Base-by-base conservation (phyloP, 257 asterid species). In the Phtheirospermum japonicum region DNA sequence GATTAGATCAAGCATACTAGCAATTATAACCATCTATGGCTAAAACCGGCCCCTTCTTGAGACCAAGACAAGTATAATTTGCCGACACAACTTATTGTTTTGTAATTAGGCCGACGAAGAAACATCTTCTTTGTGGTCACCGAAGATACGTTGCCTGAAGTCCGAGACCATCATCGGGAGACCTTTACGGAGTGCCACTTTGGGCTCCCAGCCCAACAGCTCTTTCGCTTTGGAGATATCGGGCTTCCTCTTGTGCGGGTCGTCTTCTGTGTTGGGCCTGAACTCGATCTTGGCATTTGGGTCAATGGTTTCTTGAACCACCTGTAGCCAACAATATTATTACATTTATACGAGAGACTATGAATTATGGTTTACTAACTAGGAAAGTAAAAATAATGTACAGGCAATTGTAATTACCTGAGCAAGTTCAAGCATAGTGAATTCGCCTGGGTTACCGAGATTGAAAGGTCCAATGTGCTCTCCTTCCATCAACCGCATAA, bases 381-480 rank as follows among this genome's bases (percentile, higher is more conserved):
- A 9, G 14, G 57, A 30, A 33, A 23, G 37, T 3, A 36, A 17
- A 51, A 34, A 23, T 2, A 48, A 46, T 17, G 52, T 18, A 58
- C 1, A 1, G 13, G 39, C 9, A 16, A 48, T 26, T 34, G 59
- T 64, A 2, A 48, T 14, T 82, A 90, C 98, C 94, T 91, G 77
- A 71, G 98, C 98, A 67, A 91, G 95, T 73, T 91, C 96, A 26
- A 91, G 95, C 98, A 91, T 91, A 67, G 98, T 91, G 57, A 91
- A 91, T 85, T 91, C 96, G 30, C 96, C 98, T 0, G 98, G 98
- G 72, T 91, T 91, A 6, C 98, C 98, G 30, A 91, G 91, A 75
- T 91, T 91, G 85, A 91, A 91, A 46, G 98, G 98, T 11, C 98
- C 98, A 9, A 91, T 95, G 48, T 91, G 96, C 75, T 91, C 98